Evolutionary conservation across 768 basidiomycete species (phyloP).

Genomic region (Aureoboletus auriporus): DNA sequence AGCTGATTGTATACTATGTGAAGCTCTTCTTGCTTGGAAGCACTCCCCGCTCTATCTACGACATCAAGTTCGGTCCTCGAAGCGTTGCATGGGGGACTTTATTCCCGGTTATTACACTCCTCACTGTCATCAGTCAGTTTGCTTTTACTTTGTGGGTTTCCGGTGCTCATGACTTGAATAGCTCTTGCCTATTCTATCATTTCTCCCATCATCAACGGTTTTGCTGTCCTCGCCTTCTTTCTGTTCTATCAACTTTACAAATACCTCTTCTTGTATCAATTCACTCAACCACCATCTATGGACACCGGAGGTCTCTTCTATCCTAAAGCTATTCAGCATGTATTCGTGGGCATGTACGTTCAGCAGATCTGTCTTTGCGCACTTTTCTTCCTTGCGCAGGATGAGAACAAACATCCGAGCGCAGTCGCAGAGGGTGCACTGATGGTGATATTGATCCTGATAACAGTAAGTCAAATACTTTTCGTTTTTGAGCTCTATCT

Average conservation of each 20-base stretch:
- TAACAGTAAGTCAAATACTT: conserved; percentile 57
- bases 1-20: conserved; percentile 82
- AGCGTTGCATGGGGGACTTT: conserved; percentile 73
- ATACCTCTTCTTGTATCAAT: conserved; percentile 80
- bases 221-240: conserved; percentile 79
- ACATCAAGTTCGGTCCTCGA: conserved; percentile 72
- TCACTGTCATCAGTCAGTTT: conserved; percentile 75
- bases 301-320: conserved; percentile 96
- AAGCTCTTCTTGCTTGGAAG: conserved; percentile 84
- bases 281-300: conserved; percentile 58
- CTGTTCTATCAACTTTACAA: conserved; percentile 82
- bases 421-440: conserved; percentile 74
- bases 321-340: conserved; percentile 88
- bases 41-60: conserved; percentile 81
- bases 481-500: neutral
- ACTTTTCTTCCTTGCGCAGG: conserved; percentile 83
- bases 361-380: conserved; percentile 82
- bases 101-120: conserved; percentile 67
- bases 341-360: conserved; percentile 93
- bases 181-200: conserved; percentile 83
- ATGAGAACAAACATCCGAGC: conserved; percentile 47
- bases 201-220: conserved; percentile 90
- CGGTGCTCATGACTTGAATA: conserved; percentile 21
- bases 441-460: conserved; percentile 78
- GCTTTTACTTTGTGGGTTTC: neutral